Conservation (phyloP, 257 asterid genomes). For the Solanum commersonii region DNA sequence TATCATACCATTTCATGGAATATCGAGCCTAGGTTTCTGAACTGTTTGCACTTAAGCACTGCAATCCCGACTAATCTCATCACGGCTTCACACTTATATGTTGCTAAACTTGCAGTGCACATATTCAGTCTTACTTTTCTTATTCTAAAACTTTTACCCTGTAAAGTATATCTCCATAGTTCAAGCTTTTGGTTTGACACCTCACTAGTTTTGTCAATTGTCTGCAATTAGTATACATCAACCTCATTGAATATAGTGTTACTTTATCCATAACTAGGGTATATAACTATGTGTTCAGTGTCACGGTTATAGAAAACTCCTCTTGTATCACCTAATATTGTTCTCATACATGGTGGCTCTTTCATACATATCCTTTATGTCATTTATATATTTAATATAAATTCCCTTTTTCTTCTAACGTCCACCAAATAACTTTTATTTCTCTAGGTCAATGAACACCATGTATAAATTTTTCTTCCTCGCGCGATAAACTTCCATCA, state of each 20-base stretch:
- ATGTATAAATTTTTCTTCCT: neutral
- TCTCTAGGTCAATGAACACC: neutral
- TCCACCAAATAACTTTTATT: neutral
- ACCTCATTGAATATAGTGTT: neutral
- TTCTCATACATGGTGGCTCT: neutral
- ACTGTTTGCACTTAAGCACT: neutral
- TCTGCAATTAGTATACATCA: neutral
- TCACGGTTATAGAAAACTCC: neutral
- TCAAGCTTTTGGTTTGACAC: neutral
- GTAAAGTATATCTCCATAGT: neutral
- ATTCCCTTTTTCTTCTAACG: neutral
- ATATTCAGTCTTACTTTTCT: neutral
- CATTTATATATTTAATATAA: neutral
- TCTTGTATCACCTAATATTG: neutral
- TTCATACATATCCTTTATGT: neutral
- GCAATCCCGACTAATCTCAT: neutral
- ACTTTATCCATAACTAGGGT: neutral
- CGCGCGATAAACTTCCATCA: neutral
- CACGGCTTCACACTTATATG: neutral
- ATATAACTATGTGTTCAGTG: neutral
- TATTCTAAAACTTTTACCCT: neutral
- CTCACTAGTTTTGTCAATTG: neutral
- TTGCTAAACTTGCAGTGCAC: neutral
- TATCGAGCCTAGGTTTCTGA: neutral
- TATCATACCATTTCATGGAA: neutral